Percentiles rank a stretch among this genome's conserved stretches.
Conservation (phyloP, 768 basidiomycete species). For the Trametes cinnabarina region DNA sequence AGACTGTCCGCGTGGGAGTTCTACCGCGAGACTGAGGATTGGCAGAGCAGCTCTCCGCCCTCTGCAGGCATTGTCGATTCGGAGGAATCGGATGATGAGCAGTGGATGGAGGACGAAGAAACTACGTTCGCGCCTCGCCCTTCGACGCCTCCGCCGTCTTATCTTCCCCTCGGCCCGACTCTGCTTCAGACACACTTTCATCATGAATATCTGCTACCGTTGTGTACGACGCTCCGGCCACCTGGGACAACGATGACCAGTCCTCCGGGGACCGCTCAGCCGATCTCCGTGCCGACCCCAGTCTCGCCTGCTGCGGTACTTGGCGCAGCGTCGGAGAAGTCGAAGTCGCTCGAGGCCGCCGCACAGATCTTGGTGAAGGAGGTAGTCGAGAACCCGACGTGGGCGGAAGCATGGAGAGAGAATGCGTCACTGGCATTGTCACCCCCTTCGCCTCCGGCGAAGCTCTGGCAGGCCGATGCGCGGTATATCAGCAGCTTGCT, state of each 20-base stretch:
- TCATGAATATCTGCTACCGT: constrained; percentile 58
- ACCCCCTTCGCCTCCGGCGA: constrained; percentile 27
- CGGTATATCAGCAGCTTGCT: constrained; percentile 43
- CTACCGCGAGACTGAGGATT: constrained; percentile 44
- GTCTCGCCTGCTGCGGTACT: constrained; percentile 77
- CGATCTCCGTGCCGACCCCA: constrained; percentile 72
- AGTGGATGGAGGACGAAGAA: constrained; percentile 31
- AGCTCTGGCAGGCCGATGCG: constrained; percentile 62
- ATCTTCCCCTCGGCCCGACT: constrained; percentile 67
- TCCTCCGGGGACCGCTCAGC: constrained; percentile 34
- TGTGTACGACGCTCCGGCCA: constrained; percentile 58
- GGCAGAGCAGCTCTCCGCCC: constrained; percentile 38
- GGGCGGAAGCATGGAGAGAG: constrained; percentile 66
- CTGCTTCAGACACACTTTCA: constrained; percentile 69
- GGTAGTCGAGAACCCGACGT: constrained; percentile 68
- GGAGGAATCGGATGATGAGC: constrained; percentile 40
- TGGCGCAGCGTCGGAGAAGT: constrained; percentile 62
- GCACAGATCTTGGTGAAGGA: constrained; percentile 64
- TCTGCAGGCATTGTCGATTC: constrained; percentile 35
- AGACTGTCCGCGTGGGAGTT: constrained; percentile 42
- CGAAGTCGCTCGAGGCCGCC: constrained; percentile 64
- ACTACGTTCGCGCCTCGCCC: constrained; percentile 47
- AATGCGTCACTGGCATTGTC: constrained; percentile 23
- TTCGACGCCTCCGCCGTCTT: constrained; percentile 67
- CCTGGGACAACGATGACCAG: constrained; percentile 43